Evolutionary conservation across 2,329 filamentous ascomycete genomes (phyloP).

Genomic region (Xylaria arbuscula): DNA sequence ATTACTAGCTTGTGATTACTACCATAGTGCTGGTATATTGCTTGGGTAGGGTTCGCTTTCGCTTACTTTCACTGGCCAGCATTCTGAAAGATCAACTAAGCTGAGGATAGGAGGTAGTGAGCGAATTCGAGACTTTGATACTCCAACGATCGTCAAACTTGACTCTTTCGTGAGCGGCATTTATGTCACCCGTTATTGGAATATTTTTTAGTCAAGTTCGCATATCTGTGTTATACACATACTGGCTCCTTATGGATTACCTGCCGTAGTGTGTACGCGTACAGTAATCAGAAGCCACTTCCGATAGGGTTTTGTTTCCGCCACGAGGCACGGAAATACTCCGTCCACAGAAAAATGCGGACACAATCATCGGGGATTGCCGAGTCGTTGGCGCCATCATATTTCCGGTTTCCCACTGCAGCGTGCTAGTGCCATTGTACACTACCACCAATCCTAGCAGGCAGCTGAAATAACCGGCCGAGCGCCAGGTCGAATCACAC

Average conservation of each 20-base stretch:
- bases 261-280: not conserved
- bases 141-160: not conserved
- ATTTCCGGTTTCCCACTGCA: slow-evolving; percentile 1
- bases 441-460: slow-evolving; percentile 23
- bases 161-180: slow-evolving; percentile 2
- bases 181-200: slow-evolving; percentile 4
- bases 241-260: slow-evolving; percentile 3
- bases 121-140: not conserved
- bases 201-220: slow-evolving; percentile 9
- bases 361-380: slow-evolving; percentile 26
- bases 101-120: not conserved
- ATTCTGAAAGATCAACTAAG: not conserved
- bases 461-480: slow-evolving; percentile 26
- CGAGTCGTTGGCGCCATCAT: slow-evolving; percentile 27
- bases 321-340: slow-evolving; percentile 27
- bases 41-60: not conserved
- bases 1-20: slow-evolving; percentile 8
- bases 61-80: not conserved
- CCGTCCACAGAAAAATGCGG: slow-evolving; percentile 21
- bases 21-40: slow-evolving; percentile 9
- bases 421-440: not conserved
- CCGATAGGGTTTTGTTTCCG: slow-evolving; percentile 17
- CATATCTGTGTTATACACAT: slow-evolving; percentile 19
- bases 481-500: slow-evolving; percentile 16
- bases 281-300: slow-evolving; percentile 35